Percentiles rank a stretch among this genome's conserved stretches.
Evolutionary conservation across 2,329 filamentous ascomycete species (phyloP).

Genomic region (Lasiodiplodia theobromae): DNA sequence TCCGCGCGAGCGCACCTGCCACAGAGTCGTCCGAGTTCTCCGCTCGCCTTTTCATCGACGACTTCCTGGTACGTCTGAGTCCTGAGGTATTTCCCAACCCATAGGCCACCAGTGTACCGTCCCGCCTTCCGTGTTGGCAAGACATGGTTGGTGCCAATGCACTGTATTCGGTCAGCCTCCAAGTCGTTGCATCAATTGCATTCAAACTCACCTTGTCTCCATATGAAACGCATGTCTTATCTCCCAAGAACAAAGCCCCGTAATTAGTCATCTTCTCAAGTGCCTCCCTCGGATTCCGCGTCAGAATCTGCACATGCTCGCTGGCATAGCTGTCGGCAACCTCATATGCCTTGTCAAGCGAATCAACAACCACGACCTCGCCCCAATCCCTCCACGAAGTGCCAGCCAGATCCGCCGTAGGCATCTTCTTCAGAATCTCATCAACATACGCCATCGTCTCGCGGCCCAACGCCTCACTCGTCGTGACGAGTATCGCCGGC

Average conservation of each 20-base stretch:
- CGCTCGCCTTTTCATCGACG: conserved; percentile 51
- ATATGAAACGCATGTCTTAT: conserved; percentile 61
- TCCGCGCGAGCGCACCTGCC: conserved; percentile 59
- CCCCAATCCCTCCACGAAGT: conserved; percentile 45
- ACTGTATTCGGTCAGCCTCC: conserved; percentile 40
- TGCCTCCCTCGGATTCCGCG: conserved; percentile 55
- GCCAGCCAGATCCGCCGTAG: conserved; percentile 29
- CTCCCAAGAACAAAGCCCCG: conserved; percentile 59
- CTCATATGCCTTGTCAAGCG: conserved; percentile 52
- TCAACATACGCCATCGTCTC: conserved; percentile 28
- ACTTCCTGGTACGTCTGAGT: conserved; percentile 64
- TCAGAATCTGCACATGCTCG: conserved; percentile 62
- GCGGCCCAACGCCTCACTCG: conserved; percentile 38
- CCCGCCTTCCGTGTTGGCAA: conserved; percentile 58
- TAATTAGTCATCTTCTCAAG: conserved; percentile 61
- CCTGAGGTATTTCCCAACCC: conserved; percentile 62
- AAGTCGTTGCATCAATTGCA: too few species aligned
- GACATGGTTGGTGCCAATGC: conserved; percentile 64
- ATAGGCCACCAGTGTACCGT: conserved; percentile 60
- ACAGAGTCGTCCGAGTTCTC: conserved; percentile 57
- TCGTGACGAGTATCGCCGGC: conserved; percentile 60
- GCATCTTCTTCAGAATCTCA: conserved; percentile 29
- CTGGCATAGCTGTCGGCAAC: conserved; percentile 58
- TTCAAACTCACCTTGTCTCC: conserved; percentile 56
- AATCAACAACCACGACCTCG: conserved; percentile 55